Evolutionary conservation across 495 filamentous ascomycete species (phyloP).

Genomic region (Penicillium lividum): DNA sequence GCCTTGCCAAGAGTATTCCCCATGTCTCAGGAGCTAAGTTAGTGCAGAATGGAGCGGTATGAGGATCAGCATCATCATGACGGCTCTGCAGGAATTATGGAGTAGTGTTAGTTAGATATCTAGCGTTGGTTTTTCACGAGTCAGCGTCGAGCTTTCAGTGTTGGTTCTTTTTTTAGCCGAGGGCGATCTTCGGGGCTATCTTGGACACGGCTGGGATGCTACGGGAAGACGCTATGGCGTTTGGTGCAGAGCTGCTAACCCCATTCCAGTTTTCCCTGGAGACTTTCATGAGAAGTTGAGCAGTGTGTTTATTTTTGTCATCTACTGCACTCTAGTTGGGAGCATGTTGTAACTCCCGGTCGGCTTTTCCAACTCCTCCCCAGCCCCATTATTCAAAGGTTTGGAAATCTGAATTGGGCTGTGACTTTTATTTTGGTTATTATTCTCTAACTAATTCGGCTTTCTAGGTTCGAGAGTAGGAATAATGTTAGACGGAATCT

Average conservation of each 20-base stretch:
- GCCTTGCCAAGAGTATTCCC: conserved; percentile 5
- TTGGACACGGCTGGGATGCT: conserved; percentile 5
- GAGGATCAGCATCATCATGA: conserved; percentile 2
- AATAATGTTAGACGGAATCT: neutral
- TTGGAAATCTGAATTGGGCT: neutral
- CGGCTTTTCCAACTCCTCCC: neutral
- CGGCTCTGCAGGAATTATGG: conserved; percentile 7
- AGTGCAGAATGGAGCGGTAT: neutral
- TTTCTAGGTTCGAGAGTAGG: too few species aligned
- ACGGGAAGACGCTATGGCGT: conserved; percentile 1
- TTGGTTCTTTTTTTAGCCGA: conserved; percentile 21
- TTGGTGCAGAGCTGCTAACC: neutral
- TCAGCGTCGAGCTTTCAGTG: conserved; percentile 9
- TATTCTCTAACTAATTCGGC: too few species aligned
- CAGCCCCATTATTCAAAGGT: neutral
- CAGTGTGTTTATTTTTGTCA: neutral
- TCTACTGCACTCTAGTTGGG: neutral
- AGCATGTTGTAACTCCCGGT: neutral
- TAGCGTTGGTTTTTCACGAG: neutral
- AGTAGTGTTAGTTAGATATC: neutral
- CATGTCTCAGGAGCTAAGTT: conserved; percentile 2
- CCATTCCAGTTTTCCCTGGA: neutral
- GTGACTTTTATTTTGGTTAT: too few species aligned
- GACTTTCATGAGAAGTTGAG: too few species aligned
- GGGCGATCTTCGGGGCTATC: conserved; percentile 6